Percentiles rank a stretch among this genome's conserved stretches.
Evolutionary conservation across 805 yeast genomes (phyloP).

Genomic region (Peterozyma xylosa): DNA sequence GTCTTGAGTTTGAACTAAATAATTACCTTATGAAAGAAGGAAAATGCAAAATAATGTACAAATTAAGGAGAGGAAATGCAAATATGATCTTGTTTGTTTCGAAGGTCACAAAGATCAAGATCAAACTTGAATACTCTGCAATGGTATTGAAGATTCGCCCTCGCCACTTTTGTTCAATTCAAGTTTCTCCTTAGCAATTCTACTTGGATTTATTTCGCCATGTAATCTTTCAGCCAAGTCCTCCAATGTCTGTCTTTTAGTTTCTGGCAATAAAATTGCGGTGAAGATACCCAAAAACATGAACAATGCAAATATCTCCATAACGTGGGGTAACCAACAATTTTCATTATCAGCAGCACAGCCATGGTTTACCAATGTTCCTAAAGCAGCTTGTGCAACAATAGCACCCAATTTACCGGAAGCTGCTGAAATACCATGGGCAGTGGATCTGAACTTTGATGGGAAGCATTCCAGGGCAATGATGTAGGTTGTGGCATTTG

Average conservation of each 20-base stretch:
- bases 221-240: constrained; percentile 66
- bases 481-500: constrained; percentile 57
- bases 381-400: constrained; percentile 61
- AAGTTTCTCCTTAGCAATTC: constrained; percentile 5
- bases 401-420: constrained; percentile 60
- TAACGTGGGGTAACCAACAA: constrained; percentile 78
- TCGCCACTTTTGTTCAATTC: background rate
- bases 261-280: constrained; percentile 65
- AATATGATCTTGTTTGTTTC: no score
- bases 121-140: no score
- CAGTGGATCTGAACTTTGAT: constrained; percentile 57
- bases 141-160: no score
- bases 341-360: constrained; percentile 47
- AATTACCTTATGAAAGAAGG: no score
- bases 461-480: constrained; percentile 64
- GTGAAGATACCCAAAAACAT: constrained; percentile 64
- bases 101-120: no score
- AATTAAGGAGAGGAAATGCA: no score
- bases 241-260: constrained; percentile 75
- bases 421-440: constrained; percentile 63
- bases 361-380: constrained; percentile 66
- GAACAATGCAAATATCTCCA: constrained; percentile 79
- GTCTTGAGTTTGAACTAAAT: no score
- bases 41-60: no score
- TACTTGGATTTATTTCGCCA: constrained; percentile 45